Evolutionary conservation across 768 basidiomycete genomes (phyloP), one percentile per base, ranked within the genome.

Genomic region (Boletus huronensis): DNA sequence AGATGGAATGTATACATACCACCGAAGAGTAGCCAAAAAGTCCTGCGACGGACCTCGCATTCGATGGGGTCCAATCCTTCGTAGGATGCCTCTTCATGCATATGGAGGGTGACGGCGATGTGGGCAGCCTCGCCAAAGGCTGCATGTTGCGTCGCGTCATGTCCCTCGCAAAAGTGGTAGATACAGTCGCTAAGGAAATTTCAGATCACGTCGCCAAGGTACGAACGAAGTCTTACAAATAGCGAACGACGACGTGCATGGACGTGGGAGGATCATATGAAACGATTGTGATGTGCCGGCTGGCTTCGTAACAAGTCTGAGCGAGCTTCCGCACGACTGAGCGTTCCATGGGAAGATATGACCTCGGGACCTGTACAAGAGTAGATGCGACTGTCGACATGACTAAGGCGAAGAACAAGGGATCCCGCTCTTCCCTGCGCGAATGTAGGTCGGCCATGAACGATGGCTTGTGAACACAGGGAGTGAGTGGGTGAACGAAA

Each of bases 401-500:
- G 58, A 97, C 89, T 28, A 96, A 74, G 5, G 92, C 87, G 63
- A 91, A 94, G 76, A 94, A 96, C 36, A 95, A 81, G 26, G 92
- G 91, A 63, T 95, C 90, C 19, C 83, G 81, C 65, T 94, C 91
- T 72, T 95, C 93, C 54, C 90, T 73, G 40, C 82, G 82, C 0
- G 83, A 76, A 58, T 87, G 83, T 29, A 97, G 76, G 72, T 93
- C 93, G n/a, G 89, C 87, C 83, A 93, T 87, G 69, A 94, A 94
- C 2, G 88, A 90, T 26, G 91, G 91, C 65, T 88, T 89, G 74
- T 97, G 94, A 41, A 97, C 75, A 69, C 90, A 93, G 6, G 93
- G 93, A 9, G 90, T 95, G 31, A 96, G 79, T 9, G 90, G 88
- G 70, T 93, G 93, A 45, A 95, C 90, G 67, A 91, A 96, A 69